A percentile compares a stretch with the other conserved stretches of the same genome.
phyloP scores from a whole-genome alignment of 305 asterid genomes.

The Striga hermonthica region DNA sequence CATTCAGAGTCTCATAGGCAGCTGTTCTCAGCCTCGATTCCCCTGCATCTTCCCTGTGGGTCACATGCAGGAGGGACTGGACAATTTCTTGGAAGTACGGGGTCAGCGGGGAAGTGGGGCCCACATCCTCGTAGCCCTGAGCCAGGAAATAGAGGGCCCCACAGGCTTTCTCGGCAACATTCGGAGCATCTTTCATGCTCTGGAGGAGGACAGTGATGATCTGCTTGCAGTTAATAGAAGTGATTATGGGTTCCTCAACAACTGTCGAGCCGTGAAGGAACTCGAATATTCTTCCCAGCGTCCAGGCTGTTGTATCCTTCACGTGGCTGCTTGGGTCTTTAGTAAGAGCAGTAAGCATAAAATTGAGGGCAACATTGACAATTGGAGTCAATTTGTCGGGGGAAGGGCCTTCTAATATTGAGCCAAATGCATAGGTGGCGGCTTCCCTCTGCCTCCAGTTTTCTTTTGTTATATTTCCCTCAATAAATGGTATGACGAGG shows the following conservation, averaged over 20 bases:
- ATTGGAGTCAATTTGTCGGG: conserved; percentile 72
- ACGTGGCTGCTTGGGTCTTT: conserved; percentile 82
- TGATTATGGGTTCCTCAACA: conserved; percentile 63
- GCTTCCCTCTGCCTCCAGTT: conserved; percentile 96
- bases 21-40: conserved; percentile 85
- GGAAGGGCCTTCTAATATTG: conserved; percentile 94
- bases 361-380: conserved; percentile 74
- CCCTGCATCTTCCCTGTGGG: conserved; percentile 85
- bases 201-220: conserved; percentile 74
- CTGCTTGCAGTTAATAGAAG: conserved; percentile 73
- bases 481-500: conserved; percentile 83
- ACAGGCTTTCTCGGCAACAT: conserved; percentile 91
- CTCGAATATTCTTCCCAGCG: conserved; percentile 86
- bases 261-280: conserved; percentile 77
- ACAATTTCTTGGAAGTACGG: conserved; percentile 88
- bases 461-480: conserved; percentile 66
- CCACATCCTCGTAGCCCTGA: conserved; percentile 80
- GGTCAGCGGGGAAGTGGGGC: conserved; percentile 63
- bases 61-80: conserved; percentile 69
- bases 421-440: conserved; percentile 93
- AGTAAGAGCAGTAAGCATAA: conserved; percentile 81
- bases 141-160: conserved; percentile 94
- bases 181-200: conserved; percentile 82
- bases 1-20: conserved; percentile 89
- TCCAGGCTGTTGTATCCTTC: conserved; percentile 97